phyloP scores from a whole-genome alignment of 1,284 basidiomycete species.

The Pseudozyma thailandica region DNA sequence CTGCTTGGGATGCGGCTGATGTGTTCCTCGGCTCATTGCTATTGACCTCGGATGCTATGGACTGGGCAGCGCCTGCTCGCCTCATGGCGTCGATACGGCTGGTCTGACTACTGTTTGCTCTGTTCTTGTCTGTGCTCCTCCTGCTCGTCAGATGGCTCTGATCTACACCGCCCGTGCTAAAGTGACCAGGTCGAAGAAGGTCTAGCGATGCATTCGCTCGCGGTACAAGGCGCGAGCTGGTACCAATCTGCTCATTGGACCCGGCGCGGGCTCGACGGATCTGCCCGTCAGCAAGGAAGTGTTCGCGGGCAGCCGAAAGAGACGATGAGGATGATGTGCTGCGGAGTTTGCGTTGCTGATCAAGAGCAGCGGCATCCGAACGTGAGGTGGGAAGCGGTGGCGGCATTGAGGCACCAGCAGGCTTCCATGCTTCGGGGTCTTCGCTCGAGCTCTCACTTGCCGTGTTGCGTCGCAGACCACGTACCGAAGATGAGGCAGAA shows the following conservation, averaged over 20 bases:
- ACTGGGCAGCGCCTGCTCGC: slow-evolving; percentile 4
- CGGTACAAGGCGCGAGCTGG: neutral
- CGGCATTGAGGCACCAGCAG: neutral
- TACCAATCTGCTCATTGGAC: slow-evolving; percentile 28
- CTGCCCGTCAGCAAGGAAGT: slow-evolving; percentile 4
- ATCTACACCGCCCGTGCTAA: slow-evolving; percentile 16
- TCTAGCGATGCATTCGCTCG: slow-evolving; percentile 31
- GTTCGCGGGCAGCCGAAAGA: slow-evolving; percentile 22
- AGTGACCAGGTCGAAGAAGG: slow-evolving; percentile 23
- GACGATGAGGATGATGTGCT: slow-evolving; percentile 37
- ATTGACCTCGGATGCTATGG: neutral
- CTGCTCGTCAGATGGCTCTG: neutral
- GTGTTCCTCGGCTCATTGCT: neutral
- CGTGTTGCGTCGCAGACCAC: slow-evolving; percentile 18
- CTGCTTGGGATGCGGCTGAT: neutral
- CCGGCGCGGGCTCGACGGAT: slow-evolving; percentile 23
- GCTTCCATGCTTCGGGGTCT: slow-evolving; percentile 19
- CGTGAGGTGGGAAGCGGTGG: slow-evolving; percentile 13
- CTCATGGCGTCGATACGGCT: slow-evolving; percentile 28
- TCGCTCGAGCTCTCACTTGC: slow-evolving; percentile 25
- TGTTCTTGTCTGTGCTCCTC: slow-evolving; percentile 12
- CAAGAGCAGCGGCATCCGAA: slow-evolving; percentile 16
- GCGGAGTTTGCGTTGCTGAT: slow-evolving; percentile 25
- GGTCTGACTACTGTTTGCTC: slow-evolving; percentile 9
- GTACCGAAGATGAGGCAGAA: slow-evolving; percentile 4